Evolutionary conservation across 2,329 filamentous ascomycete genomes (phyloP), one percentile per base, ranked within the genome.

Genomic region (Cytospora leucostoma): DNA sequence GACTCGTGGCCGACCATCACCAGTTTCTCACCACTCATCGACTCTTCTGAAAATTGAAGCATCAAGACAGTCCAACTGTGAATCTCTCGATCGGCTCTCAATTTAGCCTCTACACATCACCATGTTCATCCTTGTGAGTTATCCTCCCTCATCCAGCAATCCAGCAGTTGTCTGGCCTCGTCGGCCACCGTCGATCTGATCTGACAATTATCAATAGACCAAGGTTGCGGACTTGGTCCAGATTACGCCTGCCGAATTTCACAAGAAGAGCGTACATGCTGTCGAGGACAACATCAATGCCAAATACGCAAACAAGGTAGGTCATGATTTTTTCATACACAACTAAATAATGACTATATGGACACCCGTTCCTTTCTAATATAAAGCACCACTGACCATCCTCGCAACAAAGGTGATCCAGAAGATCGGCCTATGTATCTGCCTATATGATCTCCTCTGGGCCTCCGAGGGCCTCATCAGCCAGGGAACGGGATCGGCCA

Each of bases 211-310:
- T 37, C 12, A 35, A 59, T 67, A 97, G 95, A 95, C 93, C 51
- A 97, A 95, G 69, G 88, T 99, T 70, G 89, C 93, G 70, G 95
- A 99, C 80, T 84, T 99, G 70, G 92, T 99, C 69, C 92, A 96
- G 77, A 96, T 99, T 78, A 84, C 86, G 37, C 95, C 95, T 1
- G 86, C 92, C 71, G 91, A 97, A 74, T 97, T 98, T 73, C 84
- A 88, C 66, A 95, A 95, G 76, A 83, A 87, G 65, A 96, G 91
- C 72, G 84, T 87, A 37, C 85, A 93, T 67, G 92, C 93, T 1
- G 92, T 99, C 67, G 65, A 97, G 77, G 93, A 99, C 79, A 95
- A 95, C 71, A 95, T 99, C 78, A 98, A 99, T 75, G 84, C 88
- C 67, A 99, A 99, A 78, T 99, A 97, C 76, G 88, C 94, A 65